Conservation (phyloP, 2,329 filamentous ascomycete species). For the Colletotrichum falcatum region DNA sequence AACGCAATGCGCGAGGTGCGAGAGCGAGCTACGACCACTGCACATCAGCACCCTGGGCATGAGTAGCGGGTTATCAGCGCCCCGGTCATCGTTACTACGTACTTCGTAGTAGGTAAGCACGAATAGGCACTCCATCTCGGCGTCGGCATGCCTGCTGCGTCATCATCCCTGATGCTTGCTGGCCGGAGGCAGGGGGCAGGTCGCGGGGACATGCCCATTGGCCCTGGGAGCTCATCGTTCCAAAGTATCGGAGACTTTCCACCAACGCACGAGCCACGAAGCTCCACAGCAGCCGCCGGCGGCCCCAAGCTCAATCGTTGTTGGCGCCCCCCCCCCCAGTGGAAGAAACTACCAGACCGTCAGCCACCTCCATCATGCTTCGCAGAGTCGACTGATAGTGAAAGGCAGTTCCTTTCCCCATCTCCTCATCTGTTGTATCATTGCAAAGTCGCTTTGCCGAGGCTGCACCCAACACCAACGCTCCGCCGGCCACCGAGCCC, state of each 20-base stretch:
- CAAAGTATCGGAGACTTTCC: conserved; percentile 39
- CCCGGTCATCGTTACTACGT: conserved; percentile 4
- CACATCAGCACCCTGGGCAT: neutral
- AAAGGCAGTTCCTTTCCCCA: neutral
- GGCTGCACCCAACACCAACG: neutral
- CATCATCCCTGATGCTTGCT: conserved; percentile 38
- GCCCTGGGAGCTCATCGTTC: neutral
- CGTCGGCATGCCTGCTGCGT: conserved; percentile 34
- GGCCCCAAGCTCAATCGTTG: conserved; percentile 13
- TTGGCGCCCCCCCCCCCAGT: conserved; percentile 1
- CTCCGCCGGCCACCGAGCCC: neutral
- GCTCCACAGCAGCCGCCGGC: conserved; percentile 17
- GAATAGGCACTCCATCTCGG: conserved; percentile 17
- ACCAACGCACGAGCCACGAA: conserved; percentile 21
- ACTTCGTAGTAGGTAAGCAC: too few relatives aligned
- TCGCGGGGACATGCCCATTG: conserved; percentile 39
- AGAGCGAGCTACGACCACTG: conserved; percentile 2
- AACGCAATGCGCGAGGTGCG: neutral
- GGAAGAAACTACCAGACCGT: conserved; percentile 16
- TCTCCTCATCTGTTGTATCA: too few relatives aligned
- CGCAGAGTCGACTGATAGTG: conserved; percentile 8
- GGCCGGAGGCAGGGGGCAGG: conserved; percentile 8
- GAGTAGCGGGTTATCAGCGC: conserved; percentile 28
- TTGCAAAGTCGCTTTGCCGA: neutral
- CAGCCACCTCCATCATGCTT: conserved; percentile 32